These are phyloP conservation scores for Hydrangea macrophylla DNA, from an alignment of 148 eudicot genomes.

Conservation along the genomic window DNA sequence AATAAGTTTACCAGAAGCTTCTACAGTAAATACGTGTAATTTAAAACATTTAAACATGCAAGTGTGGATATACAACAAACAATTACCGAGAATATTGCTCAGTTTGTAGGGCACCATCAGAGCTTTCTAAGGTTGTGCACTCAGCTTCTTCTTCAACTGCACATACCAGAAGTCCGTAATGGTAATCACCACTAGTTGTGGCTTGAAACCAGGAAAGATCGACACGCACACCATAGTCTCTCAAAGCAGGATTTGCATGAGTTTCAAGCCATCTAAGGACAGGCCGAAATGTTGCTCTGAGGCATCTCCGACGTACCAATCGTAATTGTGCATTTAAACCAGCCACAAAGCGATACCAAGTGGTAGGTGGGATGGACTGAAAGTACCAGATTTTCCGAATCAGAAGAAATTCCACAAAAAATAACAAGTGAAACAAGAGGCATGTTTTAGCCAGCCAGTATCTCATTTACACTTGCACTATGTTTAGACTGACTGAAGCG, in stretches of 20 bases:
- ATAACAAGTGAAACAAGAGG: slow-evolving; percentile 13
- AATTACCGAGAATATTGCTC: slow-evolving; percentile 55
- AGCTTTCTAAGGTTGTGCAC: slow-evolving; percentile 32
- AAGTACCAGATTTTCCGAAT: slow-evolving; percentile 2
- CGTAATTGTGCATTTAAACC: slow-evolving; percentile 96
- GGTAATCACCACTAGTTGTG: slow-evolving; percentile 69
- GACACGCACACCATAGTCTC: slow-evolving; percentile 53
- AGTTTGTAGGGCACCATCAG: slow-evolving; percentile 37
- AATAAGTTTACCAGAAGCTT: neutral
- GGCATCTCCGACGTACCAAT: slow-evolving; percentile 75
- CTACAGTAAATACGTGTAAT: neutral
- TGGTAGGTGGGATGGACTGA: slow-evolving; percentile 90
- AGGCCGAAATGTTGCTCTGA: slow-evolving; percentile 65
- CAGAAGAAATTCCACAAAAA: neutral
- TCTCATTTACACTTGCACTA: neutral
- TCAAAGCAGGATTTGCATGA: slow-evolving; percentile 83
- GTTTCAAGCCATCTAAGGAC: slow-evolving; percentile 80
- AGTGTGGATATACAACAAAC: neutral
- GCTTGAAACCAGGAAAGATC: slow-evolving; percentile 91
- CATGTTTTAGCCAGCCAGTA: neutral
- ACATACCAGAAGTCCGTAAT: slow-evolving; percentile 78
- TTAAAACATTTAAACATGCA: neutral
- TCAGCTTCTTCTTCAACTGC: slow-evolving; percentile 48
- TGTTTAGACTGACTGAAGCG: too few relatives aligned
- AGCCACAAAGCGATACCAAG: slow-evolving; percentile 96